Evolutionary conservation across 306 rosid species (phyloP).

Genomic region (Dryas drummondii): DNA sequence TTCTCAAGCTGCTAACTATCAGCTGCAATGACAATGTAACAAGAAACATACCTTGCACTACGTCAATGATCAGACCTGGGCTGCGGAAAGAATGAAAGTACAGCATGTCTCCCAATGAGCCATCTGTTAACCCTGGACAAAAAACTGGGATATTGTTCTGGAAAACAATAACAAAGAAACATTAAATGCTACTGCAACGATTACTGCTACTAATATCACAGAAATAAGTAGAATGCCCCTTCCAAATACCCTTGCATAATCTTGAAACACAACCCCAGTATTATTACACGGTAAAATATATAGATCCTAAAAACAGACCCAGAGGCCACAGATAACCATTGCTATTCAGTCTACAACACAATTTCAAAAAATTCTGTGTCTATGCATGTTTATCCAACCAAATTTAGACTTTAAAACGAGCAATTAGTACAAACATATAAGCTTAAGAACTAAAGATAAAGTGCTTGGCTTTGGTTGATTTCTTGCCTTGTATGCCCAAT

Average conservation of each 20-base stretch:
- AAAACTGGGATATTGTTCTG: constrained; percentile 90
- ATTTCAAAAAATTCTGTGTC: background rate
- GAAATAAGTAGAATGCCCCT: background rate
- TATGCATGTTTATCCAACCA: background rate
- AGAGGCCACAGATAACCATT: background rate
- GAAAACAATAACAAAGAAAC: constrained; percentile 18
- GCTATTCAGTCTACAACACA: background rate
- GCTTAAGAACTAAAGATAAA: background rate
- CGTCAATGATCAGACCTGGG: constrained; percentile 74
- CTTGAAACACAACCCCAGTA: background rate
- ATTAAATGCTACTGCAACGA: background rate
- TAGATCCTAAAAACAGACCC: background rate
- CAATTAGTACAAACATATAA: background rate
- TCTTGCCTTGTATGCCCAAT: constrained; percentile 89
- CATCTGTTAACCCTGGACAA: constrained; percentile 95
- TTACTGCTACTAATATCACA: background rate
- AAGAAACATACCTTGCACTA: constrained; percentile 64
- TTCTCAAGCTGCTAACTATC: constrained; percentile 4
- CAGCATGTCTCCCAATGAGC: constrained; percentile 95
- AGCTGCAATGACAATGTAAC: constrained; percentile 5
- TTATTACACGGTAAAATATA: background rate
- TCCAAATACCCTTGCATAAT: too few species aligned
- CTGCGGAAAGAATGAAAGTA: constrained; percentile 82
- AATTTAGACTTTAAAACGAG: background rate
- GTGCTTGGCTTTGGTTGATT: constrained; percentile 7